These are phyloP conservation scores for Podospora bellae-mahoneyi DNA, from an alignment of 495 filamentous ascomycete species.

Conservation along the genomic window DNA sequence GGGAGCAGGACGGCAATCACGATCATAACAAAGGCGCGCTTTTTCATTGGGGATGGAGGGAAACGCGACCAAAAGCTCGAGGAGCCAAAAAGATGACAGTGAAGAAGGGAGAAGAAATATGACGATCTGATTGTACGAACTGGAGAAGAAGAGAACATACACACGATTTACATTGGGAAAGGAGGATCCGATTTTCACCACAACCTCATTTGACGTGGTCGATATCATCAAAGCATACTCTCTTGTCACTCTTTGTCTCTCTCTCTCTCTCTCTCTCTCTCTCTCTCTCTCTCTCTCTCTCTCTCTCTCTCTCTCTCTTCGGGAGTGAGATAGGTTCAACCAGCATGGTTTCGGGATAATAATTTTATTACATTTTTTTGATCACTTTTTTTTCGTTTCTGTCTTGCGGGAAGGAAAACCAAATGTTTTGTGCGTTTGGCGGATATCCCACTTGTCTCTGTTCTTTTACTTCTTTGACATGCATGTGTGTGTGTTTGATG, in stretches of 20 bases:
- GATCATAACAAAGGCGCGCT: not conserved
- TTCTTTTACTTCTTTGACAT: slow-evolving; percentile 10
- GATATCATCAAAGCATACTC: not conserved
- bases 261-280: not conserved
- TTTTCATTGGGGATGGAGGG: not conserved
- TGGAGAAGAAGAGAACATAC: not conserved
- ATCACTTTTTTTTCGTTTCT: not conserved
- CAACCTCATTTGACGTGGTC: not conserved
- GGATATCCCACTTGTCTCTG: slow-evolving; percentile 2
- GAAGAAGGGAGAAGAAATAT: not conserved
- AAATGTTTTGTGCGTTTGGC: not conserved
- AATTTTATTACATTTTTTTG: not conserved
- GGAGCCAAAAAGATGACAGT: not conserved
- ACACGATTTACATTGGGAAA: not conserved
- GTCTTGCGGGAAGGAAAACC: not conserved
- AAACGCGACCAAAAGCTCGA: not conserved
- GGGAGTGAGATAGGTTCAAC: not conserved
- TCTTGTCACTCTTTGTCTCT: not conserved
- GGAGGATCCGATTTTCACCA: not conserved
- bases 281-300: not conserved
- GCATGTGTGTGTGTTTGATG: slow-evolving; percentile 12
- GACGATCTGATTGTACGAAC: not conserved
- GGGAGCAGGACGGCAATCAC: not conserved
- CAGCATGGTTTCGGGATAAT: not conserved
- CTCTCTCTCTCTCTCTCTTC: not conserved